These are phyloP conservation scores for Herpetomonas tarakana DNA, from an alignment of 208 protist species.

Conservation along the genomic window DNA sequence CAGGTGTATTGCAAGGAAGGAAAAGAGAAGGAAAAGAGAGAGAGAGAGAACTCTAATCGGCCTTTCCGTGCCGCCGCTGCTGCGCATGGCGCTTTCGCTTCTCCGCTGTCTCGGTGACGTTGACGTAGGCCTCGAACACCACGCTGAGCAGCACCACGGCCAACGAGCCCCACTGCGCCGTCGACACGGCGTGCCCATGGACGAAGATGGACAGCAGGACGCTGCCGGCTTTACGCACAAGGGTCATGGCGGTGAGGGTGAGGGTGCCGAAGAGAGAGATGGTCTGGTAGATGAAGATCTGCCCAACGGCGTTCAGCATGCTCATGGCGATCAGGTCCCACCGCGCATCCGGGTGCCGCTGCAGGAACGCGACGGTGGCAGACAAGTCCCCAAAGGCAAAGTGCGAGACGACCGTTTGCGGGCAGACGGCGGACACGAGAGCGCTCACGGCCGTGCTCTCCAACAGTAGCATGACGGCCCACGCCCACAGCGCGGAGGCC, in stretches of 20 bases:
- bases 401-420: slow-evolving; percentile 2
- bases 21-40: no score
- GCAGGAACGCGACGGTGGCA: slow-evolving; percentile 42
- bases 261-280: slow-evolving; percentile 78
- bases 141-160: slow-evolving; percentile 49
- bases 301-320: slow-evolving; percentile 61
- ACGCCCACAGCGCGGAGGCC: slow-evolving; percentile 33
- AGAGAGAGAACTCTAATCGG: no score
- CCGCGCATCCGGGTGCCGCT: slow-evolving; percentile 39
- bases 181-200: slow-evolving; percentile 51
- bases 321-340: slow-evolving; percentile 64
- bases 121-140: slow-evolving; percentile 48
- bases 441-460: slow-evolving; percentile 24
- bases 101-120: slow-evolving; percentile 21
- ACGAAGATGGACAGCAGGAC: slow-evolving; percentile 77
- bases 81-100: background rate
- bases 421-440: slow-evolving; percentile 1
- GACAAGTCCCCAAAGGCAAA: slow-evolving; percentile 60
- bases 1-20: no score
- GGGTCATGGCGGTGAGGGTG: slow-evolving; percentile 74
- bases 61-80: slow-evolving; percentile 1
- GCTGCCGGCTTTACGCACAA: slow-evolving; percentile 76
- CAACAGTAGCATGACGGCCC: slow-evolving; percentile 24
- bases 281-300: slow-evolving; percentile 81
- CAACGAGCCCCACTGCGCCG: slow-evolving; percentile 55